Base-by-base conservation (phyloP, 371 early-diverging fungal species). In the Mucor indicus region DNA sequence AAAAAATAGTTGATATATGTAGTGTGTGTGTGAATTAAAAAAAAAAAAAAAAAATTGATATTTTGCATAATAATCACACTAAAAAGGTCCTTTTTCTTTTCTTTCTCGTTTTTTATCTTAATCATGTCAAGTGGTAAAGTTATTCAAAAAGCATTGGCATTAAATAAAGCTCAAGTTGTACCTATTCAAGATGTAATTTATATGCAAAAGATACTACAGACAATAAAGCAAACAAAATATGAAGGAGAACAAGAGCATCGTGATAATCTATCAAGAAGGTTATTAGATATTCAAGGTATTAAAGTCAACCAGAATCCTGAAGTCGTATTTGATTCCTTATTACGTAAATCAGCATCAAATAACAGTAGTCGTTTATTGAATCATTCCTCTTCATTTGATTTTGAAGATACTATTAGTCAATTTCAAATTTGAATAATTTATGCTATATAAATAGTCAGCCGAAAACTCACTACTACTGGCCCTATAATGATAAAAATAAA, bases 291-390 rank as follows among this genome's bases (percentile, higher is more conserved):
- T 31, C 32, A 48, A 30, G 20, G 16, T 1, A 39, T 48, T 31
- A 20, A n/a, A 1, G 39, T 23, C 1, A 29, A 48, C 15, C 30
- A 32, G 17, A 45, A 44, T 24, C 39, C 53, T 24, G 46, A 31
- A 27, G 15, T 45, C 10, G 53, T 45, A 24, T 24, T 53, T 9
- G 45, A 44, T 25, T 53, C 53, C 15, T 39, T 53, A 27, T 33
- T 53, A 24, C 44, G 38, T 12, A 52, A 44, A 16, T 16, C 44
- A 27, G 52, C 52, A 17, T 38, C 51, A 29, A 12, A 29, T 8
- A 29, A 29, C n/a, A n/a, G n/a, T n/a, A n/a, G n/a, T n/a, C n/a
- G n/a, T n/a, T n/a, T n/a, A n/a, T n/a, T n/a, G n/a, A n/a, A n/a
- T n/a, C n/a, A n/a, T n/a, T n/a, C n/a, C n/a, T n/a, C n/a, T n/a